Base-by-base conservation (phyloP, 1,284 basidiomycete genomes). In the Leccinum fuscescens region DNA sequence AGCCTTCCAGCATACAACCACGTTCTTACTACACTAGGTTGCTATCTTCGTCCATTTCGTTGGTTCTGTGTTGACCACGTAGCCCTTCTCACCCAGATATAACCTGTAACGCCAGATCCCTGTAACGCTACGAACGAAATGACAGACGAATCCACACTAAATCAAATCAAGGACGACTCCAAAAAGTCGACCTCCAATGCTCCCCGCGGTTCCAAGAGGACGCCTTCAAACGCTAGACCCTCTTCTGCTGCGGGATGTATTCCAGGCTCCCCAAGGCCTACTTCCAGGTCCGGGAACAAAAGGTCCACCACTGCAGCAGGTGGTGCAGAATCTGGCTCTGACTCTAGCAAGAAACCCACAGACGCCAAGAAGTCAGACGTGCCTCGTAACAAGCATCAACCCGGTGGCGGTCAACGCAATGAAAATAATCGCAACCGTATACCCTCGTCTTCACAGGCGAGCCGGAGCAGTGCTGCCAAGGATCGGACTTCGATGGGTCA, bases 71-170 rank as follows among this genome's bases (percentile, higher is more conserved):
- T 33, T 54, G 54, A 57, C 42, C 59, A 69, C 60, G 44, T 55
- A 52, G 27, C n/a, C 58, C 42, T 50, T 33, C 52, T 48, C 80
- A 81, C 79, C 72, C 73, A 64, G 64, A 76, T 82, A 84, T 81
- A 46, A 46, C 72, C 70, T 48, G 79, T 78, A 78, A 79, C 71
- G 62, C 68, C 75, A 75, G 74, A 76, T 74, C 71, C 74, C 66
- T 78, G 75, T 74, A 74, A 78, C 81, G 74, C 85, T 81, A 91
- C 86, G 87, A 89, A 84, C 86, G 84, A 86, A 77, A 92, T 92
- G 89, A 89, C 87, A 74, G 89, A 92, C 82, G 86, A 92, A 81
- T 78, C 80, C 70, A 80, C 80, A 74, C 82, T 82, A 22, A 22
- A 78, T 66, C 83, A 81, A 72, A 77, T 76, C 64, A 88, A 81